Conservation (phyloP, 2,329 filamentous ascomycete species). For the Atkinsonella hypoxylon region DNA sequence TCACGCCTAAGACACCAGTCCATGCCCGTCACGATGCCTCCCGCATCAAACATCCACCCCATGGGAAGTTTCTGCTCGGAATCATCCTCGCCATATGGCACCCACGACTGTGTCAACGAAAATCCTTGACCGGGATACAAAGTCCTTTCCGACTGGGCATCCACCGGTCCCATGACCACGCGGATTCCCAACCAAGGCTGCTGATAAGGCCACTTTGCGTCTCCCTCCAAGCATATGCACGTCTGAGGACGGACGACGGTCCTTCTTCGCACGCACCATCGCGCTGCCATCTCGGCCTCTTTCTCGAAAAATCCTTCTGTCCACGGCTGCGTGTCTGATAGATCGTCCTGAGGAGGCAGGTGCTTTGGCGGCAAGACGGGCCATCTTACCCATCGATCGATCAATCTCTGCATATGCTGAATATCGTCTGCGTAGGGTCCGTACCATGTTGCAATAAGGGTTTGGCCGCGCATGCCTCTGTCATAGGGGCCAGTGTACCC, state of each 20-base stretch:
- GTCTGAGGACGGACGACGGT: conserved; percentile 8
- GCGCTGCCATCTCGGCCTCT: conserved; percentile 21
- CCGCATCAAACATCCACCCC: conserved; percentile 43
- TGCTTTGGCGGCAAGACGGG: conserved; percentile 27
- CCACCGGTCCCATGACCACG: conserved; percentile 21
- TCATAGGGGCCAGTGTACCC: conserved; percentile 26
- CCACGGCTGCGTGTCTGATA: conserved; percentile 27
- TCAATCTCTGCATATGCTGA: conserved; percentile 23
- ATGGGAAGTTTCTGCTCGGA: conserved; percentile 14
- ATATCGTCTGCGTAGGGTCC: conserved; percentile 26
- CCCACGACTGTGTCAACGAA: conserved; percentile 16
- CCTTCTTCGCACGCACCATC: conserved; percentile 16
- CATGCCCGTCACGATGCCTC: conserved; percentile 39
- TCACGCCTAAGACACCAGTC: conserved; percentile 35
- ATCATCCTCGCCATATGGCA: conserved; percentile 18
- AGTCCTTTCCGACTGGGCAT: conserved; percentile 18
- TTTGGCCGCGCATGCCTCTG: conserved; percentile 19
- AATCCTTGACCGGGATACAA: conserved; percentile 17
- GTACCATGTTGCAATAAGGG: conserved; percentile 28
- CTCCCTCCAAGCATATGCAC: conserved; percentile 7
- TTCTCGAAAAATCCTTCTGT: conserved; percentile 21
- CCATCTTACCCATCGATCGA: conserved; percentile 29
- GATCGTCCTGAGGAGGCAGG: conserved; percentile 14
- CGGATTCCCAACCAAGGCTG: conserved; percentile 17
- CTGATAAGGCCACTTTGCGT: conserved; percentile 19